These are phyloP conservation scores for Aspergillus sparsus DNA, from an alignment of 495 filamentous ascomycete species.

Conservation along the genomic window DNA sequence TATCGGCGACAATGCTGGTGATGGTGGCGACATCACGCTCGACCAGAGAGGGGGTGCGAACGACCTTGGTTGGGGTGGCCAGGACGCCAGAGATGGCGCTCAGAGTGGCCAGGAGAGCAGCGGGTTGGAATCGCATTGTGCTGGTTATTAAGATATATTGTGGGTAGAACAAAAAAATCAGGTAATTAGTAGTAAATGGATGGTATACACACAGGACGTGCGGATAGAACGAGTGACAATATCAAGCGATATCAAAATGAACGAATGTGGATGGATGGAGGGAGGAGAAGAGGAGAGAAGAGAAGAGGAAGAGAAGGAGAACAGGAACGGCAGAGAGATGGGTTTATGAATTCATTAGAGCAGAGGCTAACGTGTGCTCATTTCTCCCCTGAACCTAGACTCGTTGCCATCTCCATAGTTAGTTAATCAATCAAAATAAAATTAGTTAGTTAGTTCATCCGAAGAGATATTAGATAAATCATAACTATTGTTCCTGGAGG, in stretches of 20 bases:
- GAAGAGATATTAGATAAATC: neutral
- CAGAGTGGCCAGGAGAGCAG: constrained; percentile 8
- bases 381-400: too few relatives aligned
- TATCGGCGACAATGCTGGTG: constrained; percentile 31
- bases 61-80: constrained; percentile 24
- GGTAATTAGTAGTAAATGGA: neutral
- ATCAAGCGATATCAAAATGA: constrained; percentile 1
- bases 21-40: constrained; percentile 37
- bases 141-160: neutral
- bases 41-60: constrained; percentile 26
- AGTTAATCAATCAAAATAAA: neutral
- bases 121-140: constrained; percentile 13
- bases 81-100: constrained; percentile 18
- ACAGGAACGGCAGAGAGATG: neutral
- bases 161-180: neutral
- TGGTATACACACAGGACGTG: too few relatives aligned
- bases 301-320: too few relatives aligned
- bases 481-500: neutral
- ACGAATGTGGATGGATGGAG: constrained; percentile 3
- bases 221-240: neutral
- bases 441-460: neutral
- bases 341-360: neutral
- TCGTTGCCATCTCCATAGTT: too few relatives aligned
- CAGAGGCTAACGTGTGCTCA: neutral
- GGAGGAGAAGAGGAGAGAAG: constrained; percentile 1